These are phyloP conservation scores for Kuraishia piskuri DNA, from an alignment of 805 yeast genomes.

Conservation along the genomic window DNA sequence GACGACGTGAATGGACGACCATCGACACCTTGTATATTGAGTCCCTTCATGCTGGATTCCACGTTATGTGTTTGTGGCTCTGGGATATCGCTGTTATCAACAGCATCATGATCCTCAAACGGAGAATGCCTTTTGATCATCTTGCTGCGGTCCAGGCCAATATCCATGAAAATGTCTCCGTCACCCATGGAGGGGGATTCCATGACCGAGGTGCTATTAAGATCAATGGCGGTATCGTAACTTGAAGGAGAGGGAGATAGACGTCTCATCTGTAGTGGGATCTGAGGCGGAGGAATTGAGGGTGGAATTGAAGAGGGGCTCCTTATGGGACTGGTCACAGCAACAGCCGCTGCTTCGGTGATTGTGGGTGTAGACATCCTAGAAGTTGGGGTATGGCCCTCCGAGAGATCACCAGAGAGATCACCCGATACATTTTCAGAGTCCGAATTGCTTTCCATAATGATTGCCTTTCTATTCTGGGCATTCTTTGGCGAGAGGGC, in stretches of 20 bases:
- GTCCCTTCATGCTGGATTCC: conserved; percentile 1
- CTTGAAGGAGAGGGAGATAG: background rate
- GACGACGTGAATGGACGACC: conserved; percentile 1
- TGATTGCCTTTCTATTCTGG: conserved; percentile 13
- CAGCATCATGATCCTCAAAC: background rate
- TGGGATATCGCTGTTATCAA: no score
- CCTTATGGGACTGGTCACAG: conserved; percentile 7
- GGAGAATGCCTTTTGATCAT: conserved; percentile 1
- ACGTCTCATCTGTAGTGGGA: background rate
- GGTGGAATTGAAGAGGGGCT: conserved; percentile 10
- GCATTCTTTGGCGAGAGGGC: conserved; percentile 7
- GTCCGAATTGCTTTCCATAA: conserved; percentile 5
- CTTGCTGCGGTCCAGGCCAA: background rate
- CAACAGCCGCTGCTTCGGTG: background rate
- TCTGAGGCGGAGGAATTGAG: conserved; percentile 6
- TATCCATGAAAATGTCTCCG: conserved; percentile 9
- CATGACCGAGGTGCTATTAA: background rate
- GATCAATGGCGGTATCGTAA: background rate
- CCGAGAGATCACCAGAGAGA: background rate
- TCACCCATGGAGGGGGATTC: conserved; percentile 11
- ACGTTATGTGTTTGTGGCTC: background rate
- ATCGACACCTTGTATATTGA: conserved; percentile 7
- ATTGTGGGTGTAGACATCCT: background rate
- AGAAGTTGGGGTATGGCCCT: background rate
- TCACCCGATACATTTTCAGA: background rate